Evolutionary conservation across 768 basidiomycete genomes (phyloP), one percentile per base, ranked within the genome.

Genomic region (Termitomyces sp.): DNA sequence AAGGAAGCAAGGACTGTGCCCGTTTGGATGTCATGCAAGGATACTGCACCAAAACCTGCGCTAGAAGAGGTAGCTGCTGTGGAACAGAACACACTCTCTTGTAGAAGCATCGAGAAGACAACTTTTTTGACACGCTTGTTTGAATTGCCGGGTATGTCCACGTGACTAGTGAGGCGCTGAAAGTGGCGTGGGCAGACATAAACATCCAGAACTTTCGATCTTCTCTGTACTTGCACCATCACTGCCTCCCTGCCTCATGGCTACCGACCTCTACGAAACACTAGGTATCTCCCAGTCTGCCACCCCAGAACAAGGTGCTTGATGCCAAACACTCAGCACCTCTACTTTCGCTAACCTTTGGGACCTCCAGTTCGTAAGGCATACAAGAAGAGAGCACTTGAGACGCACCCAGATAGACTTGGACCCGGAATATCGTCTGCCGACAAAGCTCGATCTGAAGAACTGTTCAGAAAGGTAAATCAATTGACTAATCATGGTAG

Each of bases 11-110:
- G 79, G 3, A 82, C 76, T 6, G 83, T 77, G 50, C 91, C 86
- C 0, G 88, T 90, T 60, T 89, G 84, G 14, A 96, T 81, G 67
- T 97, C 94, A 67, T 95, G 92, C 3, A 95, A 67, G 32, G 85
- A 74, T 55, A 96, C 82, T 23, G 85, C 72, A 1, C 93, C 91
- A 23, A 81, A 72, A 3, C 84, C 85, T 30, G 79, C 60, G 30
- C 66, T 72, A 9, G 78, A 69, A 3, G 77, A 70, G 3, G 82
- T 65, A 2, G 86, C 79, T 49, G 80, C 77, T 14, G 85, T 82
- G 18, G 86, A 75, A 66, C 86, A 91, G 7, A 91, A 68, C 43
- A 92, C 70, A 32, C 82, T 76, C 69, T 93, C 90, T 61, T 89
- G 88, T 4, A 89, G 75, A 58, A 77, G 79, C 87, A 90, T 87